A percentile compares a stretch with the other conserved stretches of the same genome.
phyloP scores from a whole-genome alignment of 163 green algal genomes.

The Trebouxiophyceae sp. region DNA sequence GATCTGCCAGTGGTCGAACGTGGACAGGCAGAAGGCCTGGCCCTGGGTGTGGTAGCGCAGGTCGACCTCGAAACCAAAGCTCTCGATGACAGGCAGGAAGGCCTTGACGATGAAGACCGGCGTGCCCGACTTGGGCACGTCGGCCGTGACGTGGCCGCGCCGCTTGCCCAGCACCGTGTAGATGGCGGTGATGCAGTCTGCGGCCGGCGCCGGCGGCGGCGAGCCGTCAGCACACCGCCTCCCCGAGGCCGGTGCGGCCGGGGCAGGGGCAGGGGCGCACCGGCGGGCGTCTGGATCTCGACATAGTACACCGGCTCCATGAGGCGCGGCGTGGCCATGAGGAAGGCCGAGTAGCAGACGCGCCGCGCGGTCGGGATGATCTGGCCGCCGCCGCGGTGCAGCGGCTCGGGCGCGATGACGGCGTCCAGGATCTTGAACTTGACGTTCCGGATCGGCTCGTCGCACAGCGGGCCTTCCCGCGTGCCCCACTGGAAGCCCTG shows the following conservation, averaged over 20 bases:
- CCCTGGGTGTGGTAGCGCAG: conserved; percentile 95
- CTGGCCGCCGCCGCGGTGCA: conserved; percentile 86
- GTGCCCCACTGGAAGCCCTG: conserved; percentile 94
- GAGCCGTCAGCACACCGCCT: too few relatives aligned
- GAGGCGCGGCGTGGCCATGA: conserved; percentile 93
- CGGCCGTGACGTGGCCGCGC: conserved; percentile 88
- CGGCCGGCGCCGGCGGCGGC: conserved; percentile 6
- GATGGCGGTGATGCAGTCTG: conserved; percentile 93
- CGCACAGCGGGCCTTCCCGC: conserved; percentile 89
- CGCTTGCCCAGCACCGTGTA: conserved; percentile 95
- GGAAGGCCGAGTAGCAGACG: conserved; percentile 90
- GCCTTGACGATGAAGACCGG: conserved; percentile 96
- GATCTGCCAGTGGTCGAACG: conserved; percentile 97
- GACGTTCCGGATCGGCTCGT: conserved; percentile 95
- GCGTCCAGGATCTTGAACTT: conserved; percentile 97
- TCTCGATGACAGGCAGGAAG: conserved; percentile 89
- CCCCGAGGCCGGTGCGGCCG: background rate
- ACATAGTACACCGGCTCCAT: conserved; percentile 98
- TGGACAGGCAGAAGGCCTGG: conserved; percentile 89
- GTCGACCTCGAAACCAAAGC: conserved; percentile 98
- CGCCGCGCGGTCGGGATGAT: conserved; percentile 72
- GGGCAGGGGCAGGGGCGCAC: conserved; percentile 3
- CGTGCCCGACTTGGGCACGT: conserved; percentile 89
- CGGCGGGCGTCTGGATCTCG: conserved; percentile 88
- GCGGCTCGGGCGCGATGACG: conserved; percentile 66